Evolutionary conservation across 2,329 filamentous ascomycete species (phyloP), one percentile per base, ranked within the genome.

Genomic region (Aspergillus quadricinctus): DNA sequence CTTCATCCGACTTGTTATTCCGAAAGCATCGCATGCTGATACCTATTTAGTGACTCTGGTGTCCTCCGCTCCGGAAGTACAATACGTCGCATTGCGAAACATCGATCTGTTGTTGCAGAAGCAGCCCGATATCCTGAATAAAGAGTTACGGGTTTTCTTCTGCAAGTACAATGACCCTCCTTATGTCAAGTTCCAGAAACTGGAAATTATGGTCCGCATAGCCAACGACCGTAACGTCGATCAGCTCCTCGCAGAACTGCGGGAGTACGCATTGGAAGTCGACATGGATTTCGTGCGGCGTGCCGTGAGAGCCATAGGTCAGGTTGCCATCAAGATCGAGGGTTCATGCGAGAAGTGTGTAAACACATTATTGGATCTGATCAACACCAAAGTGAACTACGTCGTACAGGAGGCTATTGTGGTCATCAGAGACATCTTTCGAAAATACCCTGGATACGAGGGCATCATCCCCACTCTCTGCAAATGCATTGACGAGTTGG

Each of bases 101-200:
- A 99, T 99, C 68, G 94, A 99, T 66, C 84, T 99, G 35, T 81
- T 99, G 5, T 82, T 99, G 27, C 94, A 99, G 74, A 94, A 95
- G 65, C 93, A 97, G 74, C 92, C 94, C 10, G 92, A 96, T 64
- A 97, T 99, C 55, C 82, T 99, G 9, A 96, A 90, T 81, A 97
- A 97, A 75, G 94, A 99, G 75, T 86, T 99, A 68, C 86, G 94
- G 48, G 94, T 99, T 8, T 99, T 99, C 79, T 99, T 99, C 79
- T 99, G 94, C 87, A 99, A 99, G 78, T 99, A 99, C 79, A 97
- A 97, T 72, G 94, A 99, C 66, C 93, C 94, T 1, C 92, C 92
- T 23, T 99, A 99, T 72, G 87, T 99, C 67, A 99, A 99, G 75
- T 86, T 99, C 58, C 89, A 96, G 71, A 99, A 99, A 72, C 84